phyloP scores from a whole-genome alignment of 164 flowering plant genomes.

The Macadamia tetraphylla region DNA sequence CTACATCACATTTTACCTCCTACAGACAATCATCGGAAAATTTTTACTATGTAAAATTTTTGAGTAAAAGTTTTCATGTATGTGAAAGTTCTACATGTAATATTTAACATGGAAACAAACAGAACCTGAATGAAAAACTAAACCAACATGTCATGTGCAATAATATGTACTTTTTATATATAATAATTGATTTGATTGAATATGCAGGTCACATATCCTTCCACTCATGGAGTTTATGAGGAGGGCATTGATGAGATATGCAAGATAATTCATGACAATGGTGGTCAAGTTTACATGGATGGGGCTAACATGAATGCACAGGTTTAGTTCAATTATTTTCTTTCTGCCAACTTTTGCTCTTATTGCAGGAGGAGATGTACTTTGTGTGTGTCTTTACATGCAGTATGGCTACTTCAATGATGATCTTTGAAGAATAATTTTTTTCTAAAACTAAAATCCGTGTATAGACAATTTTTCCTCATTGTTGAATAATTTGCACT shows the following conservation, averaged over 20 bases:
- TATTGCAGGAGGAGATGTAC: background rate
- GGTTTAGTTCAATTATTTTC: constrained; percentile 35
- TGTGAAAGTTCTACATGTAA: too few species aligned
- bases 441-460: too few species aligned
- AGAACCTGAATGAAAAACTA: background rate
- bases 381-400: background rate
- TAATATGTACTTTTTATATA: background rate
- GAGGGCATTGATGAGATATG: constrained; percentile 99
- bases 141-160: background rate
- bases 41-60: too few species aligned
- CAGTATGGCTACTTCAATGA: too few species aligned
- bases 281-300: constrained; percentile 99
- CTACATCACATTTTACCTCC: too few species aligned
- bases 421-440: too few species aligned
- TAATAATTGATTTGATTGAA: constrained; percentile 6
- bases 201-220: constrained; percentile 92
- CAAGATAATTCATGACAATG: constrained; percentile 95
- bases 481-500: too few species aligned
- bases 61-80: too few species aligned
- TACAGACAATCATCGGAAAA: too few species aligned
- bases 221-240: constrained; percentile 98
- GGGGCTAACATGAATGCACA: constrained; percentile 99
- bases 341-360: background rate
- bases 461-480: too few species aligned
- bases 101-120: too few species aligned